Evolutionary conservation across 257 asterid genomes (phyloP).

Genomic region (Solanum ossicruentum): DNA sequence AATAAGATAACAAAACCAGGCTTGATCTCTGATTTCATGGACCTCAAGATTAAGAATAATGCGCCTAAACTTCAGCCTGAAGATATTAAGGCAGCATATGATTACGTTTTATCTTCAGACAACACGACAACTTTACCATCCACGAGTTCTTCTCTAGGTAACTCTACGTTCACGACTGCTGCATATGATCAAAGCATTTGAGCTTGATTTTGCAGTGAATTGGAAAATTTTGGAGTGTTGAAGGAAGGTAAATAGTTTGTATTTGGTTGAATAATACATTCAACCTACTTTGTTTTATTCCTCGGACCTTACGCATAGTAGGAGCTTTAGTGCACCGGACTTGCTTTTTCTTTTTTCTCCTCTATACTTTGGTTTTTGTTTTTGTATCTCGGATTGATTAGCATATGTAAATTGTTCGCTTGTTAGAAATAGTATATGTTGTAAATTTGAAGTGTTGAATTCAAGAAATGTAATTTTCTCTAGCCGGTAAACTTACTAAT

Average conservation of each 20-base stretch:
- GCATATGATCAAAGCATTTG: slow-evolving; percentile 10
- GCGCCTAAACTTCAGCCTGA: slow-evolving; percentile 26
- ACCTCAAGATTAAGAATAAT: slow-evolving; percentile 45
- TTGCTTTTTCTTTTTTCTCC: not conserved
- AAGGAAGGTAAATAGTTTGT: not conserved
- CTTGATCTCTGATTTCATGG: slow-evolving; percentile 84
- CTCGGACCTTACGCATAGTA: no score
- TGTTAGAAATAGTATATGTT: not conserved
- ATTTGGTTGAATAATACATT: not conserved
- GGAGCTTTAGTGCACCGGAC: no score
- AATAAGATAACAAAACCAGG: slow-evolving; percentile 65
- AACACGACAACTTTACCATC: slow-evolving; percentile 31
- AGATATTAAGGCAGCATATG: slow-evolving; percentile 4
- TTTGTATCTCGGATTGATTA: not conserved
- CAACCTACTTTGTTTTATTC: not conserved
- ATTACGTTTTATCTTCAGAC: slow-evolving; percentile 38
- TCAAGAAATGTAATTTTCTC: not conserved
- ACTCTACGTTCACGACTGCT: slow-evolving; percentile 26
- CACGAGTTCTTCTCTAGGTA: slow-evolving; percentile 41
- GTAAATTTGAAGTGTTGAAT: not conserved
- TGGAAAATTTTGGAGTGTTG: not conserved
- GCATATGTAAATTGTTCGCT: not conserved
- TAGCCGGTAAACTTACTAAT: not conserved
- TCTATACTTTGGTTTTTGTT: not conserved
- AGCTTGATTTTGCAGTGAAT: not conserved